These are phyloP conservation scores for Trichoderma sp. DNA, from an alignment of 2,329 filamentous ascomycete genomes.

Conservation along the genomic window DNA sequence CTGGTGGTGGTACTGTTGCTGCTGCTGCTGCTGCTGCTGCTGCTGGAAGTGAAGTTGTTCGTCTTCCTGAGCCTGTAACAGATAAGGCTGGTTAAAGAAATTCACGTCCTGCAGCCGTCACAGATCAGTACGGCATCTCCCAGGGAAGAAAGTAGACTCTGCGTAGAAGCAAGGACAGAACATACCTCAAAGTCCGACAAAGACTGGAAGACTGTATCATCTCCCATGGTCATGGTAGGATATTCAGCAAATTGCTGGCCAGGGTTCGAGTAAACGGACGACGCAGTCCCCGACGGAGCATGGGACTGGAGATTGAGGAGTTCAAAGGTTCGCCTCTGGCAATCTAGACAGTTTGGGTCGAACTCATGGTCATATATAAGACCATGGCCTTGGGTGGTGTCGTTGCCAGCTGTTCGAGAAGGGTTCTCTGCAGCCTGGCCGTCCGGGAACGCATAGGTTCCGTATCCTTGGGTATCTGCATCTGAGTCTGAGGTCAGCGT, in stretches of 20 bases:
- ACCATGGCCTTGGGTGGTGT: not conserved
- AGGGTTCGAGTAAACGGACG: not conserved
- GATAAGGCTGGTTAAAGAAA: constrained; percentile 20
- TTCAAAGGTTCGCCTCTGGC: not conserved
- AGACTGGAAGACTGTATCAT: constrained; percentile 29
- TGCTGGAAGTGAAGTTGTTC: not conserved
- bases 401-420: not conserved
- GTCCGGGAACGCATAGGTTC: not conserved
- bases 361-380: not conserved
- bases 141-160: not conserved
- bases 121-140: not conserved
- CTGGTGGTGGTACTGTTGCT: not conserved
- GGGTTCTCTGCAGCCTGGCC: not conserved
- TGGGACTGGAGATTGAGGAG: not conserved
- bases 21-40: not conserved
- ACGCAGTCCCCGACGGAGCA: not conserved
- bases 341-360: not conserved
- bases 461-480: not conserved
- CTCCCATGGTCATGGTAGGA: constrained; percentile 11
- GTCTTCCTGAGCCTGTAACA: not conserved
- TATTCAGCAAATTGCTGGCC: not conserved
- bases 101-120: constrained; percentile 6
- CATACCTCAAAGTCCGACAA: constrained; percentile 32
- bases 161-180: not conserved
- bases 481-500: not conserved